phyloP scores from a whole-genome alignment of 192 early-diverging fungal genomes.

The Gaertneriomyces sp. region DNA sequence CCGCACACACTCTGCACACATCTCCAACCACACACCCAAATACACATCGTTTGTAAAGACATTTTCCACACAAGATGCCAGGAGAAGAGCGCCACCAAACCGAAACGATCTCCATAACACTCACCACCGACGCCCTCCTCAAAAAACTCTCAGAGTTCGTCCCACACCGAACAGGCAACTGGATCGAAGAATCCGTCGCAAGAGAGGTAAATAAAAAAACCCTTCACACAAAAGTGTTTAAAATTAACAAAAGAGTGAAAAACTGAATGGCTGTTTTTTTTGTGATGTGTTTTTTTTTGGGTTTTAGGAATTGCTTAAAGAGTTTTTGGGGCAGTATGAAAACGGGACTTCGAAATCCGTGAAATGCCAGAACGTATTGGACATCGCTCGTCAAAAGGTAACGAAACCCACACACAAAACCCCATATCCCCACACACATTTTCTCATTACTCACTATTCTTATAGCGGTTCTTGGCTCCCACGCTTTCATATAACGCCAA shows the following conservation, averaged over 20 bases:
- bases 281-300: background rate
- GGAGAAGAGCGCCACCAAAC: no score
- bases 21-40: no score
- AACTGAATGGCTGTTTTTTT: background rate
- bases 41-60: no score
- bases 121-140: constrained; percentile 13
- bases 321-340: constrained; percentile 32
- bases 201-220: constrained; percentile 29
- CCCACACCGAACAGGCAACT: constrained; percentile 37
- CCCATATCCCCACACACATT: background rate
- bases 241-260: no score
- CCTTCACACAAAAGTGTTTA: no score
- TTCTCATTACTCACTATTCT: constrained; percentile 9
- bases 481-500: constrained; percentile 26
- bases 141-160: constrained; percentile 10
- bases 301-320: constrained; percentile 28
- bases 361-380: constrained; percentile 23
- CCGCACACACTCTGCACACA: no score
- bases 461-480: constrained; percentile 7
- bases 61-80: no score
- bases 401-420: background rate
- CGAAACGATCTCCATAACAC: constrained; percentile 2
- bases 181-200: constrained; percentile 44
- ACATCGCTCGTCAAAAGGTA: constrained; percentile 20
- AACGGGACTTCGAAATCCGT: constrained; percentile 20